These are phyloP conservation scores for Metarhizium album DNA, from an alignment of 2,329 filamentous ascomycete genomes.

Conservation along the genomic window DNA sequence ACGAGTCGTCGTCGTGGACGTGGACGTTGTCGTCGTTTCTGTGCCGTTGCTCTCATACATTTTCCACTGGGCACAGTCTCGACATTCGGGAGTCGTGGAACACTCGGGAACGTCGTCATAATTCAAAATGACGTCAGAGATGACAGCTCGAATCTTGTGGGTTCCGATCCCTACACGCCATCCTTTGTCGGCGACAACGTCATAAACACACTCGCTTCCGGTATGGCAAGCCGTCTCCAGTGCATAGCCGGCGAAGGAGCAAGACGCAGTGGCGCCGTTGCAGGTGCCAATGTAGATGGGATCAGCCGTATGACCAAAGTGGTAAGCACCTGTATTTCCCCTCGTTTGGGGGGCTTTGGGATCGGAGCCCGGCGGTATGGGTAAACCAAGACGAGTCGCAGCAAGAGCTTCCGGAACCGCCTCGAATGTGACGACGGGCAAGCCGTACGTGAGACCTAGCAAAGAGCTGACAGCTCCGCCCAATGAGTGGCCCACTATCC, in stretches of 20 bases:
- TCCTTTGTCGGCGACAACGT: constrained; percentile 82
- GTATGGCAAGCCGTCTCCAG: constrained; percentile 90
- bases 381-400: constrained; percentile 73
- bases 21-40: constrained; percentile 56
- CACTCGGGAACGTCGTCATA: constrained; percentile 77
- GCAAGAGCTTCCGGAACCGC: constrained; percentile 86
- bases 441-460: constrained; percentile 79
- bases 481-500: constrained; percentile 86
- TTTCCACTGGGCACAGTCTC: constrained; percentile 89
- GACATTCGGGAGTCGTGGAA: constrained; percentile 64
- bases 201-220: constrained; percentile 79
- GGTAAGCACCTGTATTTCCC: constrained; percentile 65
- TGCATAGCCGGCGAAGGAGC: constrained; percentile 86
- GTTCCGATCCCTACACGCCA: constrained; percentile 88
- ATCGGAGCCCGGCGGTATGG: constrained; percentile 68
- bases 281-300: constrained; percentile 91
- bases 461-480: constrained; percentile 85
- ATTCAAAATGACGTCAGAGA: constrained; percentile 72
- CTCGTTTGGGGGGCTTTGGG: constrained; percentile 60
- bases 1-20: constrained; percentile 42
- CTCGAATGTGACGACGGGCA: constrained; percentile 87
- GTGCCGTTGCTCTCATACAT: constrained; percentile 90
- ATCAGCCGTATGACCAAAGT: constrained; percentile 93
- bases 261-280: constrained; percentile 79
- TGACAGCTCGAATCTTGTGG: constrained; percentile 82